Percentiles rank a stretch among this genome's conserved stretches.
Conservation (phyloP, 441 rosid genomes). For the Viola pubescens region DNA sequence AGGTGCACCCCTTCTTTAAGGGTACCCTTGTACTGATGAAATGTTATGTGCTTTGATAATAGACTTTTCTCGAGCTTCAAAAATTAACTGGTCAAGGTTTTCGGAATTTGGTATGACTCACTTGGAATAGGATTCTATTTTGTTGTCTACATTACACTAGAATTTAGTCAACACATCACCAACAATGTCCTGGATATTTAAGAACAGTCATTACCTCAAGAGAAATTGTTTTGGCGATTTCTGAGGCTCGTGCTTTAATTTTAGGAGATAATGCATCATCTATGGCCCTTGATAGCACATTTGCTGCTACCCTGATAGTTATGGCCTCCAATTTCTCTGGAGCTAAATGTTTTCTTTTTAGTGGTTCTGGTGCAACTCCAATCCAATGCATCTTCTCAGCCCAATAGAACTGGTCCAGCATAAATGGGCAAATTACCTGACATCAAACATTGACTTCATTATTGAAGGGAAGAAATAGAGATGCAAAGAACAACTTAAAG, state of each 20-base stretch:
- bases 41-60: not conserved
- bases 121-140: not conserved
- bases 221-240: constrained; percentile 48
- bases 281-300: constrained; percentile 45
- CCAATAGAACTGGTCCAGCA: constrained; percentile 94
- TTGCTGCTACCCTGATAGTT: constrained; percentile 39
- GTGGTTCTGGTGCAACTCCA: constrained; percentile 81
- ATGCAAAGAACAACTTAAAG: too few species aligned
- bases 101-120: not conserved
- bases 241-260: constrained; percentile 41
- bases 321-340: constrained; percentile 36
- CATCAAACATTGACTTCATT: constrained; percentile 6
- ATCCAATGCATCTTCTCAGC: constrained; percentile 92
- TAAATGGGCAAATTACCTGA: constrained; percentile 83
- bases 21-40: not conserved
- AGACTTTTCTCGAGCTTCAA: not conserved
- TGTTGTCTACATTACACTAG: not conserved
- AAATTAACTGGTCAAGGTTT: not conserved
- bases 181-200: not conserved
- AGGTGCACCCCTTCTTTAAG: too few species aligned
- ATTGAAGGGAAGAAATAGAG: too few species aligned
- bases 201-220: constrained; percentile 43
- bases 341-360: constrained; percentile 47
- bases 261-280: constrained; percentile 43
- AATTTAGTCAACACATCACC: not conserved